Evolutionary conservation across 495 filamentous ascomycete genomes (phyloP).

Genomic region (Podospora bellae-mahoneyi): DNA sequence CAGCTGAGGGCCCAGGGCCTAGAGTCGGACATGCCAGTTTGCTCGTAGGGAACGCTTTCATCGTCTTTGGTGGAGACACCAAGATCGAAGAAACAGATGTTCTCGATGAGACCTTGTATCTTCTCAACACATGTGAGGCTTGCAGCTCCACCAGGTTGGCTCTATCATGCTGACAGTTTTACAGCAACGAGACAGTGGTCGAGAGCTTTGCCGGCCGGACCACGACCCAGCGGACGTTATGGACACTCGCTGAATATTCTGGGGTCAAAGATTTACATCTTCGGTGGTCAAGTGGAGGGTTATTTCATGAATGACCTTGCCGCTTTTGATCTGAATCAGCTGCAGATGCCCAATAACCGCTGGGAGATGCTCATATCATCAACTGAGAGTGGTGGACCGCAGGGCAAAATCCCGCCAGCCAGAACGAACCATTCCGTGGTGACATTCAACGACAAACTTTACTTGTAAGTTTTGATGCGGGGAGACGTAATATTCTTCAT

Average conservation of each 20-base stretch:
- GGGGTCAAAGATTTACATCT: conserved; percentile 93
- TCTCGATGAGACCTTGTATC: conserved; percentile 91
- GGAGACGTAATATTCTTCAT: conserved; percentile 1
- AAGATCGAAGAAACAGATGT: conserved; percentile 90
- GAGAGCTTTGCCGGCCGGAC: conserved; percentile 76
- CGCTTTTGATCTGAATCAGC: conserved; percentile 91
- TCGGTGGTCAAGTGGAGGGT: conserved; percentile 95
- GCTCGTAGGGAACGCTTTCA: conserved; percentile 96
- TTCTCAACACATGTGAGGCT: conserved; percentile 91
- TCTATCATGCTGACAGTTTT: conserved; percentile 2
- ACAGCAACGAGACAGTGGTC: conserved; percentile 97
- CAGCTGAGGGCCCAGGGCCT: conserved; percentile 89
- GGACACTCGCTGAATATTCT: conserved; percentile 95
- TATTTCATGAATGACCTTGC: conserved; percentile 98
- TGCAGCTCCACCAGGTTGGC: not conserved
- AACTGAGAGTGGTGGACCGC: conserved; percentile 63
- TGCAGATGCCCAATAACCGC: conserved; percentile 81
- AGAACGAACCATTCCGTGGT: conserved; percentile 94
- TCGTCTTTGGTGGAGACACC: conserved; percentile 97
- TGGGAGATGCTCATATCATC: conserved; percentile 89
- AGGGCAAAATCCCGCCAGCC: conserved; percentile 75
- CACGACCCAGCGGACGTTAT: conserved; percentile 84
- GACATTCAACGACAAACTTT: conserved; percentile 90
- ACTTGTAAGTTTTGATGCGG: conserved; percentile 61
- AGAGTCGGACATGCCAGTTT: conserved; percentile 93